Evolutionary conservation across 371 early-diverging fungal species (phyloP), one percentile per base, ranked within the genome.

Genomic region (Mortierella sp.): DNA sequence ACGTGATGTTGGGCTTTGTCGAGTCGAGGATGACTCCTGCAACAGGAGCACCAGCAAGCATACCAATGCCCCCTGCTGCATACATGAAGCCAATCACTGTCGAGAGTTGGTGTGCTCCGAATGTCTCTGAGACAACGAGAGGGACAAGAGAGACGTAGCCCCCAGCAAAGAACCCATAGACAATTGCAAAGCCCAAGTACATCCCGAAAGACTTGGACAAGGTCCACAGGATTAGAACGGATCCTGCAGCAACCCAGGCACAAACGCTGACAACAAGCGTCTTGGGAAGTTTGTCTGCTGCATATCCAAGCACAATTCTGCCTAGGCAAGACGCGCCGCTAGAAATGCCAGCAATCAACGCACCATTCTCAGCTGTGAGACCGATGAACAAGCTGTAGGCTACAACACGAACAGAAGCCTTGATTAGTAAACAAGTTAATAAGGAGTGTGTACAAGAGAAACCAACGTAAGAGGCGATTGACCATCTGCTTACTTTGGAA

Each of bases 91-190:
- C 84, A 28, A 81, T 80, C 12, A 72, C 68, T 23, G 83, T 74
- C 21, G 82, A 77, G 37, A 84, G 70, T 37, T 74, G 75, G 21
- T 83, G 72, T 4, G 70, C 68, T 1, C 87, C 89, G 80, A 86
- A 89, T 4, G 87, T 73, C n/a, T 86, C 81, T 4, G 88, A 84
- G 45, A 85, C 61, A 3, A 82, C 83, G 26, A 84, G 82, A 2
- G 89, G 84, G 1, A 86, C 64, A 9, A 88, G 62, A 1, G 83
- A 75, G 12, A 85, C 84, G 50, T 85, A 84, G 11, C 87, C 88
- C 11, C 91, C 93, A 23, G 88, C 84, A 58, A 87, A 84, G 46
- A 90, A 66, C 2, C 91, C 91, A 56, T 88, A 91, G 50, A 87
- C 53, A 18, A 89, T 47, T n/a, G 87, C 82, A 64, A 90, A 90